Conservation (phyloP, 371 early-diverging fungal genomes). For the Dichotomocladium elegans region DNA sequence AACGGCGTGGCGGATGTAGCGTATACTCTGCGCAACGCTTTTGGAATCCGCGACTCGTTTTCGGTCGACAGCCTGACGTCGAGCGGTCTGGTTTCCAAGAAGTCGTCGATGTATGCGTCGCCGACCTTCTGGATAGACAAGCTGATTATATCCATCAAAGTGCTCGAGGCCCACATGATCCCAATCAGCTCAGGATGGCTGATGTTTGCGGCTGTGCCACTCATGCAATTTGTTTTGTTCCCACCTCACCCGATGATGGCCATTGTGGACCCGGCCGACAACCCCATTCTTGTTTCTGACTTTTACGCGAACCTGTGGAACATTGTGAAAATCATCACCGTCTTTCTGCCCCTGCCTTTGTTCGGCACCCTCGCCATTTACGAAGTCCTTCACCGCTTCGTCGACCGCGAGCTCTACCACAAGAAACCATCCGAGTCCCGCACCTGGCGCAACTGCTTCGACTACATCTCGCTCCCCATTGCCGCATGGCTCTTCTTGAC, state of each 20-base stretch:
- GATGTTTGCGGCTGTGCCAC: slow-evolving; percentile 53
- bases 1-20: slow-evolving; percentile 56
- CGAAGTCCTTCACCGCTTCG: slow-evolving; percentile 40
- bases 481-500: slow-evolving; percentile 58
- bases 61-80: not conserved
- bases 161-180: slow-evolving; percentile 53
- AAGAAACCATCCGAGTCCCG: slow-evolving; percentile 31
- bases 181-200: slow-evolving; percentile 53
- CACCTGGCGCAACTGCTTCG: slow-evolving; percentile 42
- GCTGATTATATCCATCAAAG: slow-evolving; percentile 34
- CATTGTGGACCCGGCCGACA: slow-evolving; percentile 27
- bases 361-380: slow-evolving; percentile 45
- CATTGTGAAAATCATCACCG: slow-evolving; percentile 35
- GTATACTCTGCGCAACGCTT: slow-evolving; percentile 37
- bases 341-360: slow-evolving; percentile 44
- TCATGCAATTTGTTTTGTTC: slow-evolving; percentile 47
- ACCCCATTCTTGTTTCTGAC: slow-evolving; percentile 38
- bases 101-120: slow-evolving; percentile 33
- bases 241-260: slow-evolving; percentile 30
- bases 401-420: slow-evolving; percentile 48
- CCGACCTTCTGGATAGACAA: slow-evolving; percentile 36
- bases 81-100: slow-evolving; percentile 19
- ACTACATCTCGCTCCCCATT: slow-evolving; percentile 49
- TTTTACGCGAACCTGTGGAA: slow-evolving; percentile 42
- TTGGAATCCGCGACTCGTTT: not conserved